A percentile compares a stretch with the other conserved stretches of the same genome.
These are phyloP conservation scores for Claviceps arundinis DNA, from an alignment of 2,329 filamentous ascomycete genomes.

Conservation along the genomic window DNA sequence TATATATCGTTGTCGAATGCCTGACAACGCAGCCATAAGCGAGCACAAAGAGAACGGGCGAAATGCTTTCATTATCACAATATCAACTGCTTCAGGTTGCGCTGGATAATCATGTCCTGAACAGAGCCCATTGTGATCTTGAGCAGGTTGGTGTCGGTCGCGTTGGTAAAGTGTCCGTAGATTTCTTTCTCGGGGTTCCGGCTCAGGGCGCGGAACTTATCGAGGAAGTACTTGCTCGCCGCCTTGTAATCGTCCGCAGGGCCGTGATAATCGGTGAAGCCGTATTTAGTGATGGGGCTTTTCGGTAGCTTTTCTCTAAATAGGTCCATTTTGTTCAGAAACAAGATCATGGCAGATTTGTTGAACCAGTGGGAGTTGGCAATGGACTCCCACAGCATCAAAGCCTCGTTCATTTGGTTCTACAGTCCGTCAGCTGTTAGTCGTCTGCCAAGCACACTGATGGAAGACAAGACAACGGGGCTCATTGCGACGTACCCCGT, in stretches of 20 bases:
- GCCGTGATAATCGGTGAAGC: slow-evolving; percentile 68
- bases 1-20: too few relatives aligned
- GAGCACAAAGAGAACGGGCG: neutral
- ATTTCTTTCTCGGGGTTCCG: slow-evolving; percentile 52
- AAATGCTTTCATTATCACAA: slow-evolving; percentile 12
- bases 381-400: slow-evolving; percentile 79
- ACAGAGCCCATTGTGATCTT: slow-evolving; percentile 81
- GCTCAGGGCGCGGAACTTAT: slow-evolving; percentile 68
- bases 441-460: neutral
- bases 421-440: slow-evolving; percentile 20
- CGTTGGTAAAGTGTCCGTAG: slow-evolving; percentile 49
- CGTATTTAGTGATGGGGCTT: slow-evolving; percentile 59
- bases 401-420: slow-evolving; percentile 86
- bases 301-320: slow-evolving; percentile 64
- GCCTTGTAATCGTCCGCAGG: slow-evolving; percentile 58
- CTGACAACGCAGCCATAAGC: neutral
- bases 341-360: slow-evolving; percentile 68
- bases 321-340: slow-evolving; percentile 79
- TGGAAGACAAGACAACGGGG: neutral
- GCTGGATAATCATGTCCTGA: slow-evolving; percentile 79
- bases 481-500: slow-evolving; percentile 53
- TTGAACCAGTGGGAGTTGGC: slow-evolving; percentile 80
- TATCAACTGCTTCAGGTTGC: slow-evolving; percentile 68
- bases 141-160: slow-evolving; percentile 57
- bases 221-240: slow-evolving; percentile 68